Evolutionary conservation across 2,329 filamentous ascomycete species (phyloP).

Genomic region (Madurella fahalii): DNA sequence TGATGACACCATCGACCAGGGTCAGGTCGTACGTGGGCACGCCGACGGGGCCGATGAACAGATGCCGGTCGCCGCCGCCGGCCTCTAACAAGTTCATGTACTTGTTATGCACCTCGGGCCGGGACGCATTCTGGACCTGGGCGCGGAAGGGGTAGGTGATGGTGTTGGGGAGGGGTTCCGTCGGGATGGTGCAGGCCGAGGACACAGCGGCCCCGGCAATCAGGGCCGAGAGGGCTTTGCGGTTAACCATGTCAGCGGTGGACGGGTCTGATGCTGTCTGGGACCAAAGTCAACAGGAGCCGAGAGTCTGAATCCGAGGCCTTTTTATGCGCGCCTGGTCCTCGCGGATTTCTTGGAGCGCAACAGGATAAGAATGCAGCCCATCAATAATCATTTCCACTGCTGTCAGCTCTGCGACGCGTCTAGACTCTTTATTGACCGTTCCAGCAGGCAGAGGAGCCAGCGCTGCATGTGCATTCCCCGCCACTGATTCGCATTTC

Average conservation of each 20-base stretch:
- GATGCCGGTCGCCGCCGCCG: constrained; percentile 38
- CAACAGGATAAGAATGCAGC: no score
- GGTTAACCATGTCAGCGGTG: constrained; percentile 12
- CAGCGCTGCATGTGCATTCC: no score
- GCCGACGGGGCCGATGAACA: constrained; percentile 36
- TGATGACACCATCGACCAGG: constrained; percentile 26
- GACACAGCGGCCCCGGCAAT: constrained; percentile 24
- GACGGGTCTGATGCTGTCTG: not conserved
- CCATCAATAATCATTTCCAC: no score
- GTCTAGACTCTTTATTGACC: no score
- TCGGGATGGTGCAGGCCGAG: constrained; percentile 33
- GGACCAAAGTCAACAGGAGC: no score
- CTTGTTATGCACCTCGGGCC: constrained; percentile 35
- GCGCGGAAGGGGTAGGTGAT: constrained; percentile 35
- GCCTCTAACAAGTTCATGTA: constrained; percentile 35
- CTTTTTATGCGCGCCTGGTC: no score
- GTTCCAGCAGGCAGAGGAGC: no score
- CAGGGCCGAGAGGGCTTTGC: constrained; percentile 15
- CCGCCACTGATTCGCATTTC: no score
- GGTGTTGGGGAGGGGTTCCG: constrained; percentile 28
- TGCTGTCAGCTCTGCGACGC: no score
- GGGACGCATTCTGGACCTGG: constrained; percentile 36
- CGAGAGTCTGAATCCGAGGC: no score
- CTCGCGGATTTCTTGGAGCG: no score
- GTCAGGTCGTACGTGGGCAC: constrained; percentile 28